phyloP scores from a whole-genome alignment of 441 rosid genomes.

The Manihot esculenta region DNA sequence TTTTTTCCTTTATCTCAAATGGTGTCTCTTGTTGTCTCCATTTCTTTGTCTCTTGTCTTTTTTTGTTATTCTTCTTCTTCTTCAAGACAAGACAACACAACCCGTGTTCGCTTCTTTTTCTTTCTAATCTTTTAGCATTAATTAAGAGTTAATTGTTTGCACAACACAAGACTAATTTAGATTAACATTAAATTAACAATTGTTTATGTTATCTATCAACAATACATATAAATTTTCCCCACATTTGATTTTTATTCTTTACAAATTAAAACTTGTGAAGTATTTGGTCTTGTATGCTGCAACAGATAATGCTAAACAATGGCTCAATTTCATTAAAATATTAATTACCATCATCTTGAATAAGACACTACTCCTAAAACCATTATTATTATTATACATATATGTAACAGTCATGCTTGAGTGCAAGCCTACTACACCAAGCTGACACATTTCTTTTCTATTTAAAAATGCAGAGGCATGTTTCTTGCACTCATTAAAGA shows the following conservation, averaged over 20 bases:
- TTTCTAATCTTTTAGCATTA: background rate
- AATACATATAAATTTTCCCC: too few species aligned
- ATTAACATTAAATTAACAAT: too few species aligned
- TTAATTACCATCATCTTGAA: background rate
- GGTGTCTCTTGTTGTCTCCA: background rate
- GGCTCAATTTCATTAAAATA: background rate
- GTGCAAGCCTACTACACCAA: slow-evolving; percentile 6
- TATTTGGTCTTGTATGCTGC: too few species aligned
- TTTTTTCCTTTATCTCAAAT: background rate
- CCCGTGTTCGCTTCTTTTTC: background rate
- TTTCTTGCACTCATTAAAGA: slow-evolving; percentile 12
- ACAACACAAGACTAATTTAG: too few species aligned
- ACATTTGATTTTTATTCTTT: too few species aligned
- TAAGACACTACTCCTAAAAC: slow-evolving; percentile 4
- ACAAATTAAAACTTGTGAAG: too few species aligned
- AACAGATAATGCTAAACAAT: too few species aligned
- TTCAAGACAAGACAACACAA: too few species aligned
- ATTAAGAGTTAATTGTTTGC: too few species aligned
- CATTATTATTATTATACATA: too few species aligned
- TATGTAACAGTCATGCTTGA: background rate
- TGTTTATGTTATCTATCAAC: too few species aligned
- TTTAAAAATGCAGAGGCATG: background rate
- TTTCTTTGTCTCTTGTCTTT: background rate
- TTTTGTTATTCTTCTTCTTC: background rate
- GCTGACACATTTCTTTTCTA: background rate